A percentile compares a stretch with the other conserved stretches of the same genome.
Evolutionary conservation across 2,329 filamentous ascomycete genomes (phyloP).

Genomic region (Cladophialophora immunda): DNA sequence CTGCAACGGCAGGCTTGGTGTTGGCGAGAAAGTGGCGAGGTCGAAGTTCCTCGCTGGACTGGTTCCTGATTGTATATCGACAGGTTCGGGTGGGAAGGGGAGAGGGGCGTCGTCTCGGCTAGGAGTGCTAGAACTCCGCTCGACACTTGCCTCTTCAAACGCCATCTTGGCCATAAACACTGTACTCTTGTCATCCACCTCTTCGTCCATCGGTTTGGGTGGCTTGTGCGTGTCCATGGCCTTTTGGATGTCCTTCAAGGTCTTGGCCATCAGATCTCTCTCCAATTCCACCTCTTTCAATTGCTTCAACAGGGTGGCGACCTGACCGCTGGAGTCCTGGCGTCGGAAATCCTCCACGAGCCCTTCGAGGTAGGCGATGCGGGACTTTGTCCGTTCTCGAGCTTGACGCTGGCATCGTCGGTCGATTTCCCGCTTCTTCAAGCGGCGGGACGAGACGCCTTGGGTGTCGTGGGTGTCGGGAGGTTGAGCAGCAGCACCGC

Average conservation of each 20-base stretch:
- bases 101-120: constrained; percentile 18
- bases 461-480: constrained; percentile 23
- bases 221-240: constrained; percentile 33
- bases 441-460: constrained; percentile 36
- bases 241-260: constrained; percentile 40
- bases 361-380: constrained; percentile 42
- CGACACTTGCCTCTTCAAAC: constrained; percentile 10
- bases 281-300: constrained; percentile 39
- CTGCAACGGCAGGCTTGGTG: constrained; percentile 18
- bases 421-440: constrained; percentile 42
- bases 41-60: constrained; percentile 27
- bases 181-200: constrained; percentile 11
- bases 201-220: constrained; percentile 13
- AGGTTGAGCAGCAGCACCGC: constrained; percentile 12
- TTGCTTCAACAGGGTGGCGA: constrained; percentile 38
- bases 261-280: constrained; percentile 37
- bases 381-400: constrained; percentile 40
- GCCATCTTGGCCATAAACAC: neutral
- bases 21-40: constrained; percentile 30
- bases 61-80: neutral
- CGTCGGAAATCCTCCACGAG: constrained; percentile 39
- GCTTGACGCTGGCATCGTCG: constrained; percentile 41
- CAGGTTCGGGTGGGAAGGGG: constrained; percentile 5
- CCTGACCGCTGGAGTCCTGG: constrained; percentile 37
- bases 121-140: constrained; percentile 24